phyloP scores from a whole-genome alignment of 1,139 yeast genomes.

The Spathaspora jeffriesii region DNA sequence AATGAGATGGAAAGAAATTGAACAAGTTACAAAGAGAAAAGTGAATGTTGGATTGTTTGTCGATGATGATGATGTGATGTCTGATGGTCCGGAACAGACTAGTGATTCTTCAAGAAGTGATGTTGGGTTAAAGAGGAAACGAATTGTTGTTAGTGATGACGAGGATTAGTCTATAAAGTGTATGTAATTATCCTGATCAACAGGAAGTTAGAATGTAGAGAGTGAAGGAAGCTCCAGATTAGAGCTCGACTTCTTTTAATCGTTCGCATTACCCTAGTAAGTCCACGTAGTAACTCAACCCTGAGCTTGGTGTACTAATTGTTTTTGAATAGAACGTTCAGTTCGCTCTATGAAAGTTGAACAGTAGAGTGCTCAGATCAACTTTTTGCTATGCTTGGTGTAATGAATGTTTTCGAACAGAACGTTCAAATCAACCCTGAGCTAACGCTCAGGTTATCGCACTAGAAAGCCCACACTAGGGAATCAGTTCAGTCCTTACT shows the following conservation, averaged over 20 bases:
- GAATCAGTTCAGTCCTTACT: not conserved
- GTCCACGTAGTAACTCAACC: too few species aligned
- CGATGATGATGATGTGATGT: slow-evolving; percentile 7
- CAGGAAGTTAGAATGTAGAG: not conserved
- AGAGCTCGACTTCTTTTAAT: too few species aligned
- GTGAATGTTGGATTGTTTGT: slow-evolving; percentile 22
- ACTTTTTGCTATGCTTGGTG: too few species aligned
- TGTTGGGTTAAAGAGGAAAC: slow-evolving; percentile 12
- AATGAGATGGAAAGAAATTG: slow-evolving; percentile 36
- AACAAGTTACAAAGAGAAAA: slow-evolving; percentile 15
- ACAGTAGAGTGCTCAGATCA: too few species aligned
- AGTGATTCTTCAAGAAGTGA: slow-evolving; percentile 2
- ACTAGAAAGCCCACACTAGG: not conserved
- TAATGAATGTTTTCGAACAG: too few species aligned
- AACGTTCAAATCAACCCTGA: not conserved
- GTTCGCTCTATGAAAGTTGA: too few species aligned
- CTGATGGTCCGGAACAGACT: slow-evolving; percentile 4
- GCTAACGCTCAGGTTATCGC: not conserved
- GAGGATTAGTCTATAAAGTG: slow-evolving; percentile 19
- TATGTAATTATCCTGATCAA: not conserved
- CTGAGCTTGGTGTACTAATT: too few species aligned
- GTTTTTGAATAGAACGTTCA: too few species aligned
- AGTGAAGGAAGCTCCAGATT: not conserved
- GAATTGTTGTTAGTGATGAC: slow-evolving; percentile 24
- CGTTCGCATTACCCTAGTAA: too few species aligned